Evolutionary conservation across 139 green algal species (phyloP).

Genomic region (Tetradesmus lagerheimii): DNA sequence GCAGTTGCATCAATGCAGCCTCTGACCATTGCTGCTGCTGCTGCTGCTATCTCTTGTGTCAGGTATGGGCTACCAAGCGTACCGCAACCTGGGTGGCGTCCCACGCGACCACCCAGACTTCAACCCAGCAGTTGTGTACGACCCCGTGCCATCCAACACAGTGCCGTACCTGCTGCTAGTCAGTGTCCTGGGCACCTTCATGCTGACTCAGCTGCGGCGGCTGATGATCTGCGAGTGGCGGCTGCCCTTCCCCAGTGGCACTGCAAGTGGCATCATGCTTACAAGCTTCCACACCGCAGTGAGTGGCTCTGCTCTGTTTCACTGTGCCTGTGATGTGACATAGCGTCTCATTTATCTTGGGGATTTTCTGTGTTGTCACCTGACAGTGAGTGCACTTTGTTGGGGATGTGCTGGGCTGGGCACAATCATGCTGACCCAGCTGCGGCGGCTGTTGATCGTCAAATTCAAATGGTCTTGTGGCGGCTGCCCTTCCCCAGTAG

Average conservation of each 20-base stretch:
- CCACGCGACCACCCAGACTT: slow-evolving; percentile 19
- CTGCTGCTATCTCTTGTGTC: no score
- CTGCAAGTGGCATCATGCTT: slow-evolving; percentile 58
- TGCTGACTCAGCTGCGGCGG: slow-evolving; percentile 52
- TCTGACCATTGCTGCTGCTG: not conserved
- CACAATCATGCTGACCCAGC: slow-evolving; percentile 47
- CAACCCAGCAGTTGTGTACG: slow-evolving; percentile 44
- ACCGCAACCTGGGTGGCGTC: slow-evolving; percentile 39
- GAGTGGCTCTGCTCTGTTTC: not conserved
- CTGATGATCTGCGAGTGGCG: slow-evolving; percentile 60
- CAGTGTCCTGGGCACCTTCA: slow-evolving; percentile 50
- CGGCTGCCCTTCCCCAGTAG: slow-evolving; percentile 50
- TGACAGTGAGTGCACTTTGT: no score
- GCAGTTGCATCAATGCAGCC: no score
- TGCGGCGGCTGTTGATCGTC: slow-evolving; percentile 56
- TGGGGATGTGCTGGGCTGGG: slow-evolving; percentile 15
- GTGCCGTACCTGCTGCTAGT: slow-evolving; percentile 52
- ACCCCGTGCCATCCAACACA: slow-evolving; percentile 38
- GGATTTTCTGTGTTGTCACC: not conserved
- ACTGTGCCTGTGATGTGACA: not conserved
- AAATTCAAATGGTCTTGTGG: no score
- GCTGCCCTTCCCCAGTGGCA: slow-evolving; percentile 55
- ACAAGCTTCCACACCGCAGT: slow-evolving; percentile 52
- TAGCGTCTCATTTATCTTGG: no score
- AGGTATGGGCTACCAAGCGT: slow-evolving; percentile 53